phyloP scores from a whole-genome alignment of 371 early-diverging fungal genomes.

The Mucor circinelloides region DNA sequence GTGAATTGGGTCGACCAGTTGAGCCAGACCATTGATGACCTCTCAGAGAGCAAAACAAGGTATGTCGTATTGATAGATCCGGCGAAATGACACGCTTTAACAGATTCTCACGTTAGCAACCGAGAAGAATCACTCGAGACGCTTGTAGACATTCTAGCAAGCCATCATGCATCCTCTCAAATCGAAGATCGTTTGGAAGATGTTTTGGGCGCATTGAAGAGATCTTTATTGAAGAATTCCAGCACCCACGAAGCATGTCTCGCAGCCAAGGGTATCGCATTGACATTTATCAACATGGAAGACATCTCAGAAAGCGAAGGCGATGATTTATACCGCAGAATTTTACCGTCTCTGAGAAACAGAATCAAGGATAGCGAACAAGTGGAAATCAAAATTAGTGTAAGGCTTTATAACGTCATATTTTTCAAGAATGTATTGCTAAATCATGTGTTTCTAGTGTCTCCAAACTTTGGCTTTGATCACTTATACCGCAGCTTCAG shows the following conservation, averaged over 20 bases:
- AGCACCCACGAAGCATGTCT: constrained; percentile 60
- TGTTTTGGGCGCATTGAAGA: constrained; percentile 58
- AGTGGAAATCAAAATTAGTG: constrained; percentile 45
- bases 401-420: constrained; percentile 22
- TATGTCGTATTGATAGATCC: constrained; percentile 1
- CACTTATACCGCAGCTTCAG: constrained; percentile 65
- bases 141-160: constrained; percentile 24
- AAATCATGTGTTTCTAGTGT: constrained; percentile 24
- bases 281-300: constrained; percentile 72
- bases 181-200: constrained; percentile 39
- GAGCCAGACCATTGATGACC: constrained; percentile 43
- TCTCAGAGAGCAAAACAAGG: constrained; percentile 40
- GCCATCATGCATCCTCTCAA: constrained; percentile 35
- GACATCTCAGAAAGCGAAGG: constrained; percentile 50
- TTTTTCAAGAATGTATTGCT: constrained; percentile 1
- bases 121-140: constrained; percentile 39
- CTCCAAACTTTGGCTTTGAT: constrained; percentile 58
- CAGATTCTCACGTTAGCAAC: constrained; percentile 13
- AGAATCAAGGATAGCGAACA: constrained; percentile 49
- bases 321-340: constrained; percentile 60
- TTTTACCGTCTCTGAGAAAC: constrained; percentile 51
- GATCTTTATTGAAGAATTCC: constrained; percentile 56
- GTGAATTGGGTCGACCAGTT: constrained; percentile 31
- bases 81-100: not conserved
- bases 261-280: constrained; percentile 62